Conservation (phyloP, 1,139 yeast genomes). For the Sugiyamaella xylanicola region DNA sequence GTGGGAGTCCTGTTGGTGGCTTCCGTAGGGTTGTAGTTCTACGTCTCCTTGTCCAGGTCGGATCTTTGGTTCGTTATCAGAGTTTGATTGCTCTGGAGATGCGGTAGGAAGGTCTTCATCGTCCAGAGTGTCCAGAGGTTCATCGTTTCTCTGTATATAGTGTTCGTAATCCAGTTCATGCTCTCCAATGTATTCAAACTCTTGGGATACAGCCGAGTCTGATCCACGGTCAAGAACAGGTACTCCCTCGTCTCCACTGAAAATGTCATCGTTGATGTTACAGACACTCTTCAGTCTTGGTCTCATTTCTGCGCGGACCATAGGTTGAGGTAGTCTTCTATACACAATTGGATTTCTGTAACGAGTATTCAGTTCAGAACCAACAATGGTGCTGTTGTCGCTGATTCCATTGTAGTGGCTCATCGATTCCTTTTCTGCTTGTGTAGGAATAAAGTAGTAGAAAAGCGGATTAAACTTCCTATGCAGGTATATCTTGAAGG, state of each 20-base stretch:
- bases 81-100: not conserved
- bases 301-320: conserved; percentile 36
- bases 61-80: not conserved
- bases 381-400: conserved; percentile 8
- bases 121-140: not conserved
- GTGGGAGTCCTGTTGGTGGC: not conserved
- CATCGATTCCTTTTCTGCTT: conserved; percentile 31
- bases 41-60: not conserved
- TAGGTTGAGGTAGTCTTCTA: conserved; percentile 39
- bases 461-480: conserved; percentile 35
- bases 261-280: conserved; percentile 20
- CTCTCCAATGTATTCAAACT: not conserved
- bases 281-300: conserved; percentile 36
- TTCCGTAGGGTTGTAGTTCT: not conserved
- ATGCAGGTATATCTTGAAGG: conserved; percentile 38
- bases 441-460: conserved; percentile 38
- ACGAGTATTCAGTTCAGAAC: conserved; percentile 31
- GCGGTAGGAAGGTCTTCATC: not conserved
- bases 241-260: conserved; percentile 13
- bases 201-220: not conserved
- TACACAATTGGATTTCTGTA: conserved; percentile 42
- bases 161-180: not conserved
- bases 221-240: conserved; percentile 16
- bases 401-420: conserved; percentile 23
- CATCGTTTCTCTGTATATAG: not conserved